Evolutionary conservation across 306 rosid species (phyloP), one percentile per base, ranked within the genome.

Genomic region (Macrotyloma uniflorum): DNA sequence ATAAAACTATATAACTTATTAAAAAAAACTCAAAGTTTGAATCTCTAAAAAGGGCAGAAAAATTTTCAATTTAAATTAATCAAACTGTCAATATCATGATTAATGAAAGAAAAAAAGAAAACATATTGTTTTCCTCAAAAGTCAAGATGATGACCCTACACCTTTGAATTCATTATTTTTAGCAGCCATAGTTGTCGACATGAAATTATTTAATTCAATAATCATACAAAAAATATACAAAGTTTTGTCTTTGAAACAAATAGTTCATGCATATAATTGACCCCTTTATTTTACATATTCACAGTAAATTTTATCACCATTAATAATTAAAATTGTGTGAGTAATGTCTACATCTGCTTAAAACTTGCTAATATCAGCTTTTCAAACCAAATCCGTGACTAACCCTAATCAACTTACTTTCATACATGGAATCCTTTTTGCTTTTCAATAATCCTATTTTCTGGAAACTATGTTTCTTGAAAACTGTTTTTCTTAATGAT

Each of bases 121-220:
- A 42, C 0, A 3, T 42, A 2, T n/a, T n/a, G n/a, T n/a, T 8
- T 3, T 55, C 10, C 70, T 35, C 28, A 33, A 64, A 64, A 64
- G 70, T 35, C 50, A 65, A 28, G n/a, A 11, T 4, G 3, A 38
- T 36, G 50, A 38, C 30, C 32, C 71, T 38, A 36, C 51, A 9
- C 33, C 10, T 38, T 20, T 5, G 50, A 65, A 63, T 8, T 9
- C 33, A 13, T 67, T 43, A 12, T 42, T 23, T 67, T 13, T 23
- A 67, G 54, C 36, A 2, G 36, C 54, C 54, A 2, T 14, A 5
- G 12, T 67, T 42, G 54, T 36, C 35, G 22, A 43, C 20, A 20
- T 23, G 8, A 20, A 67, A 22, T 67, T 67, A 67, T 67, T 67
- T 67, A 15, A 22, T 67, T n/a, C n/a, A n/a, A n/a, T n/a, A n/a